These are phyloP conservation scores for Hamigera avellanea DNA, from an alignment of 495 filamentous ascomycete genomes.

Conservation along the genomic window DNA sequence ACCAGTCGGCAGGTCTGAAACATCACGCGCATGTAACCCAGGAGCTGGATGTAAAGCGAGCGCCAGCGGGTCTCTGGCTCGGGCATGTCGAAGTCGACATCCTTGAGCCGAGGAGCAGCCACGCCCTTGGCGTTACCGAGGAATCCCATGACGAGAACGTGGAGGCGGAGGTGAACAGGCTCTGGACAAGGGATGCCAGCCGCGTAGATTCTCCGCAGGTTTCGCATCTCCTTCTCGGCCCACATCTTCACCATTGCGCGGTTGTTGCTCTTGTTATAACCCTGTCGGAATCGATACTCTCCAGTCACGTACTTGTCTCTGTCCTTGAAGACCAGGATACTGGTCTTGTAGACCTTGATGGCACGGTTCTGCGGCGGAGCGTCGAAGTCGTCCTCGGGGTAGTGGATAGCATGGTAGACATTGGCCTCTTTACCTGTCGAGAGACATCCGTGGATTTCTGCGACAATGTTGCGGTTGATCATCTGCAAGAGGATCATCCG, in stretches of 20 bases:
- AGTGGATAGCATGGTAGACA: conserved; percentile 71
- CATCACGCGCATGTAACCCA: conserved; percentile 82
- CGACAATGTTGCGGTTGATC: conserved; percentile 74
- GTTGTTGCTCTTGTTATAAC: conserved; percentile 85
- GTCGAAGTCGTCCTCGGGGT: conserved; percentile 30
- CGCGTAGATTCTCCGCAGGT: conserved; percentile 68
- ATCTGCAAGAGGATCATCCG: conserved; percentile 91
- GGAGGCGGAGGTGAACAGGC: conserved; percentile 72
- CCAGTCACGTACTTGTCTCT: conserved; percentile 88
- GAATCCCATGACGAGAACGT: conserved; percentile 91
- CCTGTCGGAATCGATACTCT: conserved; percentile 71
- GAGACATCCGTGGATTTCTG: conserved; percentile 81
- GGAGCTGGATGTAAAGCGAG: conserved; percentile 64
- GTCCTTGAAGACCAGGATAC: conserved; percentile 94
- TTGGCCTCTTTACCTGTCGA: conserved; percentile 97
- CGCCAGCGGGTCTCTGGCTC: conserved; percentile 56
- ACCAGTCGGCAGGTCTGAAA: conserved; percentile 85
- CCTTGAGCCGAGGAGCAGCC: conserved; percentile 72
- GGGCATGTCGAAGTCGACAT: conserved; percentile 49
- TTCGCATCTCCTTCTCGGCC: conserved; percentile 97
- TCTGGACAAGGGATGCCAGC: conserved; percentile 87
- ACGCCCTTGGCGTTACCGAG: conserved; percentile 78
- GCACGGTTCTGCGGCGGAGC: conserved; percentile 52
- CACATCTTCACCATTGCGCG: conserved; percentile 94
- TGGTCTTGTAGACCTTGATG: conserved; percentile 97